Evolutionary conservation across 2,329 filamentous ascomycete genomes (phyloP), one percentile per base, ranked within the genome.

Genomic region (Cryphonectria carpinicola): DNA sequence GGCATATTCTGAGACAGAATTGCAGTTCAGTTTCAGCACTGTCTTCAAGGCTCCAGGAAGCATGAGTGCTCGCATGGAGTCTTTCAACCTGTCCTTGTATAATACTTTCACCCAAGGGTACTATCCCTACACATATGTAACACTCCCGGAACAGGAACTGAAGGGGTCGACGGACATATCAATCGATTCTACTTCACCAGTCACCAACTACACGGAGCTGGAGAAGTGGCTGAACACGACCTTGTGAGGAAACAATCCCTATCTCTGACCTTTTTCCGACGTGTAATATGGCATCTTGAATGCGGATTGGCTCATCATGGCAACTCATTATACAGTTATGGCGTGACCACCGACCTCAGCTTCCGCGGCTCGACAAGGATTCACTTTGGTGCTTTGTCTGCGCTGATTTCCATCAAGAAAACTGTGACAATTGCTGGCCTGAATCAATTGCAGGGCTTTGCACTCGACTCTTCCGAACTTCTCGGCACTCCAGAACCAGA

Each of bases 161-260:
- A 52, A 68, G 22, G 66, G 66, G 13, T 63, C 66, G 32, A 63
- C 66, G 19, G 46, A 60, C n/a, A 68, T 68, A 39, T 13, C 28
- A 13, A 62, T 63, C 41, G 60, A 54, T 28, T 35, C 60, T 10
- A 37, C 58, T 17, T 54, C 66, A 1, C 56, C 66, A 10, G 66
- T 68, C n/a, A 61, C 60, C 32, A 68, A 68, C 25, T 35, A 54
- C 22, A 68, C 66, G 14, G 66, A 68, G 28, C 46, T 68, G 2
- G 43, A 61, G 19, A 68, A 54, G 58, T 68, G 66, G 66, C 66
- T 68, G 13, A 68, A 56, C 32, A 35, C 60, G 13, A 68, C 66
- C 25, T 63, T 68, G 66, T 68, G 7, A 62, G 66, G 11, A 28
- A 4, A 32, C 32, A 32, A 4, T 6, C 6, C 3, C 11, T 22